Base-by-base conservation (phyloP, 257 asterid genomes). In the Schizonepeta tenuifolia region DNA sequence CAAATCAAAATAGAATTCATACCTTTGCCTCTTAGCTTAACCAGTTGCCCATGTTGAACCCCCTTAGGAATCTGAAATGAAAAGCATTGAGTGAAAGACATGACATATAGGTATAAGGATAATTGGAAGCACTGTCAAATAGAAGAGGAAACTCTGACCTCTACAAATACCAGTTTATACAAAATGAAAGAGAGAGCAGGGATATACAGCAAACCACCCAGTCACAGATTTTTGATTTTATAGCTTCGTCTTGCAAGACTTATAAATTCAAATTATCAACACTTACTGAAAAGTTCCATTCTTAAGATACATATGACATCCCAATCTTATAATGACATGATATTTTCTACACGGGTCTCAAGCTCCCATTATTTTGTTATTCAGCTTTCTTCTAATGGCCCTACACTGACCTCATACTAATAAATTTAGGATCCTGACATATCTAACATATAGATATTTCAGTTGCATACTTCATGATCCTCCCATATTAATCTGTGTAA, bases 1-100 rank as follows among this genome's bases (percentile, higher is more conserved):
- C 35, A 74, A 71, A 70, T n/a, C 20, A 50, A 41, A 53, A 66
- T 33, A 73, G 41, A 77, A 46, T 57, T 50, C 75, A 73, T 76
- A 93, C 98, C 98, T 89, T 88, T 86, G 83, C 98, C 96, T 80
- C 96, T 84, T 54, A 93, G 84, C 73, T 44, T 40, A 69, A 91
- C 82, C 51, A 91, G 82, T 77, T 93, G 97, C 71, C 97, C 97
- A 72, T 83, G 96, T 81, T 93, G 96, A 75, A 91, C 97, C 50
- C 97, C 96, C 84, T 83, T 88, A 9, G 98, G 98, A 84, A 93
- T 89, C 98, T 93, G 78, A 65, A 50, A 69, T 36, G 70, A 47
- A 65, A 79, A 83, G 70, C 49, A 63, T 63, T 12, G 43, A 72
- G 75, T 8, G 41, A 69, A 74, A 69, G 44, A 43, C 22, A 56